Evolutionary conservation across 1,284 basidiomycete species (phyloP), one percentile per base, ranked within the genome.

Genomic region (Boletus coffeatus): DNA sequence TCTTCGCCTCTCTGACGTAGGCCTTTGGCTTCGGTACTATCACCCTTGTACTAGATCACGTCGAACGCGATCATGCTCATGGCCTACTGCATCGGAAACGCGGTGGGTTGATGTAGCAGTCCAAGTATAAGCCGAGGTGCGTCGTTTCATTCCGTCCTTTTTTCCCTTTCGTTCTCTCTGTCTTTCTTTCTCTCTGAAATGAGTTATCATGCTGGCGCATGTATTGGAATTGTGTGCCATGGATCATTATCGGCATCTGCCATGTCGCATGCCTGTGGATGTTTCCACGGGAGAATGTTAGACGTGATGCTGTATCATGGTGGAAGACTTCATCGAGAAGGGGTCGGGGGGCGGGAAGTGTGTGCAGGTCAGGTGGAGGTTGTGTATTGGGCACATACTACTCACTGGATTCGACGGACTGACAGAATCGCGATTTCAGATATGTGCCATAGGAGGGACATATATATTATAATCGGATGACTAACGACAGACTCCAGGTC

Each of bases 61-160:
- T 29, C 81, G 3, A 90, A 91, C 70, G 25, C 25, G 0, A 84
- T 90, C 69, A 81, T 88, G 77, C 80, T 90, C n/a, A 82, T 81
- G 60, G 84, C 84, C 1, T 89, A 90, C 68, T 89, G 87, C 67
- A 74, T 90, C 50, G 88, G 88, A n/a, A 89, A 90, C 64, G 75
- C 87, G 13, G 81, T 82, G 11, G 86, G 85, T 3, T 89, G 67
- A 89, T 90, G 86, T 91, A 88, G 88, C 80, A 86, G 88, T 88
- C 14, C 74, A 75, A 83, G 68, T 89, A 89, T 71, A 79, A 80
- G 58, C 87, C 88, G 41, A 80, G 87, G 84, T 85, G 74, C 66
- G 58, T 16, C n/a, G 67, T 18, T n/a, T 10, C 13, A 25, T 7
- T n/a, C 32, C 66, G 53, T n/a, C 10, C 67, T 4, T 21, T 29